These are phyloP conservation scores for Bifiguratus adelaidae DNA, from an alignment of 192 early-diverging fungal genomes.

Conservation along the genomic window DNA sequence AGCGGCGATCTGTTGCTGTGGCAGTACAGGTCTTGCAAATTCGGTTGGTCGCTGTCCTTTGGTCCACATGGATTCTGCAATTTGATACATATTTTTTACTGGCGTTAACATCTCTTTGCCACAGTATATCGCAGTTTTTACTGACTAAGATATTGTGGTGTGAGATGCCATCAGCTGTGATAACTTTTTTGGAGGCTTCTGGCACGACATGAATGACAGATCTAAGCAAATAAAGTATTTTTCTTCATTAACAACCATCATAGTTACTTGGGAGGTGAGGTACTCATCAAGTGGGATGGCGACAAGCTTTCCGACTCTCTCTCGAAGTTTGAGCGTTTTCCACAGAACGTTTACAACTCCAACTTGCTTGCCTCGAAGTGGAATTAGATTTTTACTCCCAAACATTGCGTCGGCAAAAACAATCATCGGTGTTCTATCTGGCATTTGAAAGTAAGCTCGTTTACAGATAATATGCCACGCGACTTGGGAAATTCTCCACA, in stretches of 20 bases:
- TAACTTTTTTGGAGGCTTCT: neutral
- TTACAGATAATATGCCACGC: too few species aligned
- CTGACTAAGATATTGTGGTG: neutral
- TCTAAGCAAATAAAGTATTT: neutral
- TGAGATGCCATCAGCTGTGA: neutral
- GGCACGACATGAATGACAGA: neutral
- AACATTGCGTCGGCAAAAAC: constrained; percentile 1
- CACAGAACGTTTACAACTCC: neutral
- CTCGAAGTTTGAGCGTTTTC: neutral
- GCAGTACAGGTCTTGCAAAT: neutral
- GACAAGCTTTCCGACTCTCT: neutral
- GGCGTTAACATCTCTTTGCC: constrained; percentile 2
- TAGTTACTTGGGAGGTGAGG: neutral
- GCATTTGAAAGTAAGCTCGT: too few species aligned
- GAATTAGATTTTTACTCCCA: neutral
- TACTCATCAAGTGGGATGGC: neutral
- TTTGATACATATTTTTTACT: constrained; percentile 2
- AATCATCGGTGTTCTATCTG: neutral
- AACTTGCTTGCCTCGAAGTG: neutral
- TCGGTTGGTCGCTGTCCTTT: neutral
- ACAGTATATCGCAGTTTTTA: constrained; percentile 3
- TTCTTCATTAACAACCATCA: neutral
- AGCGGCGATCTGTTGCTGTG: neutral
- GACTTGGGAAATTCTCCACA: neutral
- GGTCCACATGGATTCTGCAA: neutral